These are phyloP conservation scores for Striga asiatica DNA, from an alignment of 257 asterid genomes.

Conservation along the genomic window DNA sequence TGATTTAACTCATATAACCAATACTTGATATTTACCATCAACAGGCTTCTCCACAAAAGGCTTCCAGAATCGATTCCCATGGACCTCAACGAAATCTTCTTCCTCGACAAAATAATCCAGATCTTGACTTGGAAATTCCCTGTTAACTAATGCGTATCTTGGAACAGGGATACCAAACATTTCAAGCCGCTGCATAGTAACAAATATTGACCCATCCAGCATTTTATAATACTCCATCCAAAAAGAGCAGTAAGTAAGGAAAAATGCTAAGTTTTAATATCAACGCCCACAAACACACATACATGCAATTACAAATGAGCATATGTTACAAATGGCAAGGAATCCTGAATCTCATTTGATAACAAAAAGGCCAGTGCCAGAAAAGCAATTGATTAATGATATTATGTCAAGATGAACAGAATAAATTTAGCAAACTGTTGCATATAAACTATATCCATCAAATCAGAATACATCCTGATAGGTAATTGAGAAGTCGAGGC, in stretches of 20 bases:
- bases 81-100: slow-evolving; percentile 97
- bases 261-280: not conserved
- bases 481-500: slow-evolving; percentile 3
- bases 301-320: not conserved
- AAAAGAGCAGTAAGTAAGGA: slow-evolving; percentile 2
- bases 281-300: not conserved
- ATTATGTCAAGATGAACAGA: not conserved
- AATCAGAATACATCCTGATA: not conserved
- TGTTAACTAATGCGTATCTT: slow-evolving; percentile 84
- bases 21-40: slow-evolving; percentile 41
- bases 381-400: not conserved
- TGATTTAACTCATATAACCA: slow-evolving; percentile 1
- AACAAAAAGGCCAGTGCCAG: not conserved
- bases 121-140: slow-evolving; percentile 78
- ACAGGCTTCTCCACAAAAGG: slow-evolving; percentile 99
- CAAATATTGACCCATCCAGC: not conserved
- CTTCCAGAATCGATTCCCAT: slow-evolving; percentile 90
- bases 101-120: slow-evolving; percentile 87
- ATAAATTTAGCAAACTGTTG: not conserved
- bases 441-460: not conserved
- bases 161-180: slow-evolving; percentile 92
- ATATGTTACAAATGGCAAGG: not conserved
- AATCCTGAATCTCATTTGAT: not conserved
- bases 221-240: not conserved
- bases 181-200: slow-evolving; percentile 62